These are phyloP conservation scores for Termitomyces bulborhizus DNA, from an alignment of 768 basidiomycete species.

Conservation along the genomic window DNA sequence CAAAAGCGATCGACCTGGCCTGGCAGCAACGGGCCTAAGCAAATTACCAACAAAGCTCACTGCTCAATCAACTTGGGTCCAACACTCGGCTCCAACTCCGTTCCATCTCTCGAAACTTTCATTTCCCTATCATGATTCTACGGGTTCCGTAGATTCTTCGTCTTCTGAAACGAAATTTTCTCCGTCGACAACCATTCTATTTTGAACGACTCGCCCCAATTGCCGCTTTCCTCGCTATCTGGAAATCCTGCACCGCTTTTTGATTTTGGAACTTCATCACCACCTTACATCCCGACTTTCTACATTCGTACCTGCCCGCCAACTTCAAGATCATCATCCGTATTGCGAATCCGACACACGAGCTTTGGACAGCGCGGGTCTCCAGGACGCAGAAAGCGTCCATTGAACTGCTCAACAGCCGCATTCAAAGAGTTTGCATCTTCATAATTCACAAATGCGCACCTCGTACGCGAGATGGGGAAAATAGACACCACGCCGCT, in stretches of 20 bases:
- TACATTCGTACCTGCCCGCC: constrained; percentile 59
- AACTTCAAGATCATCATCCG: constrained; percentile 87
- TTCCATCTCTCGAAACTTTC: constrained; percentile 85
- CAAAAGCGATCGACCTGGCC: not conserved
- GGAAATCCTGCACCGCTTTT: too few relatives aligned
- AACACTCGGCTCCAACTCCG: constrained; percentile 80
- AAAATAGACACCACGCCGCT: constrained; percentile 80
- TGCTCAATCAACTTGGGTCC: constrained; percentile 65
- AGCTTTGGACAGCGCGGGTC: constrained; percentile 72
- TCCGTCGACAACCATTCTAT: constrained; percentile 77
- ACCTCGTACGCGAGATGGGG: constrained; percentile 88
- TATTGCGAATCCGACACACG: constrained; percentile 76
- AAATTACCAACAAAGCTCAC: constrained; percentile 41
- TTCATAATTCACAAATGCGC: constrained; percentile 89
- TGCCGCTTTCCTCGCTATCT: constrained; percentile 45
- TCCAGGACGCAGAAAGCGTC: constrained; percentile 55
- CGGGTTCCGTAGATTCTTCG: constrained; percentile 78
- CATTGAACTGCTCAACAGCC: constrained; percentile 73
- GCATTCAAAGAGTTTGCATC: constrained; percentile 51
- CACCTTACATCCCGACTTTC: not conserved
- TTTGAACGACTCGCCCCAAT: constrained; percentile 79
- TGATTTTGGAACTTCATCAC: constrained; percentile 1
- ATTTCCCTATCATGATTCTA: constrained; percentile 87
- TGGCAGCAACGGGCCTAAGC: not conserved
- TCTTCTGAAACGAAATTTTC: constrained; percentile 67